Percentiles rank a stretch among this genome's conserved stretches.
Conservation (phyloP, 1,284 basidiomycete species). For the Peniophora sp. region DNA sequence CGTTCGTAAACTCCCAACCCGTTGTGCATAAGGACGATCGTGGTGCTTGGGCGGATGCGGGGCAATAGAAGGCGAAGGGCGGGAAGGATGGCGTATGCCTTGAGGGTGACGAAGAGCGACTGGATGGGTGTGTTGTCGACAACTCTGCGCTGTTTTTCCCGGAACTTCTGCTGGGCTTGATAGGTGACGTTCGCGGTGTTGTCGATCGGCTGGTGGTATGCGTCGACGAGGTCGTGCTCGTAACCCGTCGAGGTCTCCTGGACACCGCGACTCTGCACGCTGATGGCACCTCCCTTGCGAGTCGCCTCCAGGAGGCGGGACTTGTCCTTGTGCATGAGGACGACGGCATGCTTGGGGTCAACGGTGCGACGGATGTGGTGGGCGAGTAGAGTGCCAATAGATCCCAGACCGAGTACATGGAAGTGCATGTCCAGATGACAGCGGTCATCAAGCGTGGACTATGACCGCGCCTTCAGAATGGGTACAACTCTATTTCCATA, state of each 20-base stretch:
- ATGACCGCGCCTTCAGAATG: no score
- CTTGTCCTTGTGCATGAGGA: constrained; percentile 55
- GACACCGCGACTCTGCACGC: constrained; percentile 42
- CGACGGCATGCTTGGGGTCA: constrained; percentile 45
- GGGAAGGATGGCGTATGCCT: constrained; percentile 58
- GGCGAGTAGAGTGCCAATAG: constrained; percentile 76
- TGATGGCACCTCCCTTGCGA: constrained; percentile 26
- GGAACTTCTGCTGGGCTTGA: neutral
- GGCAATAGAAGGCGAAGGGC: constrained; percentile 57
- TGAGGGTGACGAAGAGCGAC: constrained; percentile 78
- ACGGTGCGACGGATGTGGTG: constrained; percentile 65
- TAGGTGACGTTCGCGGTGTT: neutral
- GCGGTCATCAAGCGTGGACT: no score
- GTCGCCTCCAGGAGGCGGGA: constrained; percentile 25
- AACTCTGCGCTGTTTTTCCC: neutral
- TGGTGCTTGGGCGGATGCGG: constrained; percentile 62
- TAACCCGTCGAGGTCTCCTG: constrained; percentile 33
- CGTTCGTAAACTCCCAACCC: constrained; percentile 88
- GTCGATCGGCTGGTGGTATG: neutral
- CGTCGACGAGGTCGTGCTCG: constrained; percentile 37
- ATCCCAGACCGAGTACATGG: constrained; percentile 70
- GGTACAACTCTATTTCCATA: no score
- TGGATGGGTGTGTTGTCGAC: constrained; percentile 35
- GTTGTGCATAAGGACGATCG: constrained; percentile 88
- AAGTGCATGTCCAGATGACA: constrained; percentile 46